Evolutionary conservation across 495 filamentous ascomycete genomes (phyloP), one percentile per base, ranked within the genome.

Genomic region (Hypoxylon crocopeplum): DNA sequence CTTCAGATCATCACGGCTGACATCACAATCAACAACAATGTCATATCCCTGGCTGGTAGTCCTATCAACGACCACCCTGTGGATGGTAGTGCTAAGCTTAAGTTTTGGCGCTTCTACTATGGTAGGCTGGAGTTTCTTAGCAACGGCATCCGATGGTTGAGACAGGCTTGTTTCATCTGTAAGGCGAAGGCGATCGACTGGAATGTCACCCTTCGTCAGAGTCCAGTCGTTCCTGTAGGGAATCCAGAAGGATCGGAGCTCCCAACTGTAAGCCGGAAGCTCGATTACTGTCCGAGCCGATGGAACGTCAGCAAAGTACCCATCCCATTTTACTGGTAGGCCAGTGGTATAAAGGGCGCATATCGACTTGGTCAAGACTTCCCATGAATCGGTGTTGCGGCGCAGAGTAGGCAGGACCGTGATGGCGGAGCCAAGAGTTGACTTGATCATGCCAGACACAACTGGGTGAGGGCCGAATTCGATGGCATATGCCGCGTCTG

Each of bases 161-260:
- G n/a, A n/a, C n/a, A n/a, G n/a, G n/a, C n/a, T n/a, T n/a, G n/a
- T n/a, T n/a, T n/a, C n/a, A n/a, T n/a, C n/a, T n/a, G n/a, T n/a
- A n/a, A n/a, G n/a, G 20, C 2, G 16, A 10, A 10, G 7, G 10
- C 12, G 19, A 42, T 42, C 39, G 17, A 42, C 3, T 10, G 39
- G 39, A 5, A 79, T 77, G 32, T 78, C 77, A 49, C 84, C 86
- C 58, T 88, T 88, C 57, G 80, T 83, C 32, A 88, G 44, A 81
- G 16, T 78, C 72, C 65, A 78, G 77, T 66, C 84, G 42, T 84
- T 78, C 22, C 75, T 74, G 56, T 89, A 90, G 0, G 78, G 71
- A 19, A 89, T 82, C 88, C 87, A 90, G 69, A 87, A 88, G 44
- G 83, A 81, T 74, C 88, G 89, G 27, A 79, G 64, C 57, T 90